phyloP scores from a whole-genome alignment of 208 protist species.

The Trypanosoma cruzi region DNA sequence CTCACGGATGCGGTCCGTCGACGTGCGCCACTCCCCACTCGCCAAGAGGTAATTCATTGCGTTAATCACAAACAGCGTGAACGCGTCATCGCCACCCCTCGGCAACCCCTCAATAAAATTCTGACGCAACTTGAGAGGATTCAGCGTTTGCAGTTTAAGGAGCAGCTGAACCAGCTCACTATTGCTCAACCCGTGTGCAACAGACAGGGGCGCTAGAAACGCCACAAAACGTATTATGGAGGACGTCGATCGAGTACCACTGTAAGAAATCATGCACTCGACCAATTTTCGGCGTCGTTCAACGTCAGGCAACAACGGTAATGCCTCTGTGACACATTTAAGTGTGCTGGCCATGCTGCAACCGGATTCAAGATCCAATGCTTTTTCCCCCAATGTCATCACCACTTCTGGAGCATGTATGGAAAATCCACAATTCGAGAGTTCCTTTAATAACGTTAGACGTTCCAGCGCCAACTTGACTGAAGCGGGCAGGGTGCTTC shows the following conservation, averaged over 20 bases:
- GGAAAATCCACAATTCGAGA: slow-evolving; percentile 12
- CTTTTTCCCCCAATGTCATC: slow-evolving; percentile 6
- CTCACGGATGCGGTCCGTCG: slow-evolving; percentile 17
- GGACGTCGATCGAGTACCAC: slow-evolving; percentile 20
- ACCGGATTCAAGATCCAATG: slow-evolving; percentile 21
- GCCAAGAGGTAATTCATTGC: slow-evolving; percentile 29
- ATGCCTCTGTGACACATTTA: slow-evolving; percentile 17
- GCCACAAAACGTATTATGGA: slow-evolving; percentile 43
- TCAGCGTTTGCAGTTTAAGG: slow-evolving; percentile 41
- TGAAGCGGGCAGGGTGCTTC: background rate
- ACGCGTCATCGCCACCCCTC: slow-evolving; percentile 12
- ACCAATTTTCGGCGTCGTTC: slow-evolving; percentile 29
- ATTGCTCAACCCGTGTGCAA: slow-evolving; percentile 23
- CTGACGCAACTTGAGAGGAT: slow-evolving; percentile 31
- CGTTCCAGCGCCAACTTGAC: slow-evolving; percentile 16
- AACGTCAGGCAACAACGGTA: slow-evolving; percentile 14
- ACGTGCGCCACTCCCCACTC: slow-evolving; percentile 28
- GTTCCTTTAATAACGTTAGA: slow-evolving; percentile 12
- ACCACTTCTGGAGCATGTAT: slow-evolving; percentile 4
- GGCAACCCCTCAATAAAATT: slow-evolving; percentile 14
- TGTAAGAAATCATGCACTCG: slow-evolving; percentile 39
- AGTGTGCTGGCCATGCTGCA: slow-evolving; percentile 28
- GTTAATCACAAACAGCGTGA: slow-evolving; percentile 27
- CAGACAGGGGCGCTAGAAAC: slow-evolving; percentile 37
- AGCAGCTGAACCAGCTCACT: slow-evolving; percentile 35